Conservation (phyloP, 164 flowering plant genomes). For the Vitis riparia region DNA sequence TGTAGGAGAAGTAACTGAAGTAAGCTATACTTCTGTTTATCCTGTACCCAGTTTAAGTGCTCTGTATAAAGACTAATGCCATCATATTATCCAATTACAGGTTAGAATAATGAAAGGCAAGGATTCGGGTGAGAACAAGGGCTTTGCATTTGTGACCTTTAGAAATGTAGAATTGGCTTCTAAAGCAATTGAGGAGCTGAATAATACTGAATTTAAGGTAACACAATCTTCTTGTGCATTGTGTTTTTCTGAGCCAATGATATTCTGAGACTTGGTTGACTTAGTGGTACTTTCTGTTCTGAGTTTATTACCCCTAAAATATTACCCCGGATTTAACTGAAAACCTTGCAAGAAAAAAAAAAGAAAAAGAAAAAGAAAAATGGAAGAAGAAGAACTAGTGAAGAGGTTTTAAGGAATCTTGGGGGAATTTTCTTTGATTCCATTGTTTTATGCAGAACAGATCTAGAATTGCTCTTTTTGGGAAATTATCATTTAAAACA, state of each 20-base stretch:
- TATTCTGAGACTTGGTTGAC: background rate
- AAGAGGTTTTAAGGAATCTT: too few species aligned
- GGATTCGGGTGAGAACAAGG: slow-evolving; percentile 71
- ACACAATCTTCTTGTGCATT: background rate
- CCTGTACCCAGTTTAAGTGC: background rate
- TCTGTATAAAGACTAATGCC: background rate
- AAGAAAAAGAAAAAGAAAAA: background rate
- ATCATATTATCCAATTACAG: slow-evolving; percentile 29
- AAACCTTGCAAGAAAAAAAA: background rate
- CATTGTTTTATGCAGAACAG: too few species aligned
- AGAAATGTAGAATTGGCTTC: slow-evolving; percentile 70
- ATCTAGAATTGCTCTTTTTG: too few species aligned
- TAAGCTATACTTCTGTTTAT: slow-evolving; percentile 14
- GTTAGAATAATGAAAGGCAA: slow-evolving; percentile 81
- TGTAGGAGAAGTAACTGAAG: slow-evolving; percentile 85
- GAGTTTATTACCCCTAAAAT: background rate
- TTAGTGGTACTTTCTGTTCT: background rate
- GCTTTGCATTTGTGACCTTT: slow-evolving; percentile 87
- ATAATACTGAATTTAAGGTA: slow-evolving; percentile 74
- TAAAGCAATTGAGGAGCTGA: slow-evolving; percentile 71
- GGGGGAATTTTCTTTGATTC: too few species aligned
- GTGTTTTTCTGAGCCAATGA: background rate
- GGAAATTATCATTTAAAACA: too few species aligned
- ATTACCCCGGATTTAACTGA: background rate
- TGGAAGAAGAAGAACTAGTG: too few species aligned